A percentile compares a stretch with the other conserved stretches of the same genome.
Conservation (phyloP, 148 eudicot species). For the Fagopyrum tataricum region DNA sequence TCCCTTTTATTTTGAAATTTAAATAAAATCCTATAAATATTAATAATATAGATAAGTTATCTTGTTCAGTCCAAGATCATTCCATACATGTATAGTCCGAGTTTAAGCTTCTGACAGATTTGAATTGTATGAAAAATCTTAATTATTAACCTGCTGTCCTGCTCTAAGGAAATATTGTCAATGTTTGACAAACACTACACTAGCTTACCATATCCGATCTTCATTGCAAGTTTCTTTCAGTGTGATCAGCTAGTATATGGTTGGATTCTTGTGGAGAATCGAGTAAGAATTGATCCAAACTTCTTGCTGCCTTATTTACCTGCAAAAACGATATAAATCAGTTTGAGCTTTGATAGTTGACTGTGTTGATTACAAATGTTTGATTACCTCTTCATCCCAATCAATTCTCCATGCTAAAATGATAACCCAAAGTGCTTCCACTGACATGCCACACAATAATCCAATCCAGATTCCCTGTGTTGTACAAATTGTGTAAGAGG, state of each 20-base stretch:
- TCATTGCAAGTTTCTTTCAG: neutral
- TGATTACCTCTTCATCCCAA: constrained; percentile 66
- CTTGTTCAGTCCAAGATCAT: too few species aligned
- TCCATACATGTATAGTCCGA: too few species aligned
- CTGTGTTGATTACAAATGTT: neutral
- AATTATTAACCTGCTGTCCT: too few species aligned
- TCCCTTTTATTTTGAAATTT: too few species aligned
- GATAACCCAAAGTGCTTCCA: constrained; percentile 41
- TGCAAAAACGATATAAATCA: neutral
- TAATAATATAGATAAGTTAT: too few species aligned
- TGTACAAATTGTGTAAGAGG: neutral
- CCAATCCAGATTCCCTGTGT: constrained; percentile 64
- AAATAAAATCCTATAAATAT: too few species aligned
- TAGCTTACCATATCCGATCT: too few species aligned
- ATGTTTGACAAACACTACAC: too few species aligned
- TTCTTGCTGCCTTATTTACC: neutral
- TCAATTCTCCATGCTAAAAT: constrained; percentile 57
- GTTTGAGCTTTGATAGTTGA: neutral
- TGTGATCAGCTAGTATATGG: neutral
- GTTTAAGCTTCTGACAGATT: too few species aligned
- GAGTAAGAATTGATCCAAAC: constrained; percentile 3
- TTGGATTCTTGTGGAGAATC: neutral
- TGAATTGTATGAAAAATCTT: too few species aligned
- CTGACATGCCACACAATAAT: constrained; percentile 47
- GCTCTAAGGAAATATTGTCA: too few species aligned